Conservation (phyloP, 2,329 filamentous ascomycete genomes). For the Hypoxylon sp. region DNA sequence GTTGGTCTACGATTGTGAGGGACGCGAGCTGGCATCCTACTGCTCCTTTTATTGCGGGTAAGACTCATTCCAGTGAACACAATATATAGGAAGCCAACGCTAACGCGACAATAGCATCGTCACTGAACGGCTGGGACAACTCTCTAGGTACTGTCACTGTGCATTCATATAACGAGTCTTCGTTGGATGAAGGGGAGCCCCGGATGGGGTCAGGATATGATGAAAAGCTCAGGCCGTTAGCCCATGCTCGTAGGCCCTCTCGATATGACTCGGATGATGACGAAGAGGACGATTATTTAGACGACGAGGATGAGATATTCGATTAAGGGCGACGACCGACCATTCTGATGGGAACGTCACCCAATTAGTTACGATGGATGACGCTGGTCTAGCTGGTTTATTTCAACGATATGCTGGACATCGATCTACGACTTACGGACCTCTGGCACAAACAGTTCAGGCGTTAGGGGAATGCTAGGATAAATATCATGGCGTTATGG, state of each 20-base stretch:
- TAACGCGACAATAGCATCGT: conserved; percentile 71
- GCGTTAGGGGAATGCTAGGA: conserved; percentile 6
- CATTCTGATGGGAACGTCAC: conserved; percentile 5
- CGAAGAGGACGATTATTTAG: conserved; percentile 36
- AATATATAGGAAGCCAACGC: background rate
- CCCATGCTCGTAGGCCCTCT: conserved; percentile 1
- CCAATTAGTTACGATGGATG: background rate
- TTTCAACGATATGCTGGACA: conserved; percentile 4
- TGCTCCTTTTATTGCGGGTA: conserved; percentile 81
- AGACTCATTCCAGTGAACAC: conserved; percentile 50
- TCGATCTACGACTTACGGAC: conserved; percentile 19
- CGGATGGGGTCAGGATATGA: conserved; percentile 73
- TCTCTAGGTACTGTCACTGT: conserved; percentile 81
- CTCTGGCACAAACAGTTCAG: conserved; percentile 11
- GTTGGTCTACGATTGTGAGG: conserved; percentile 84
- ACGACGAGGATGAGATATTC: conserved; percentile 22
- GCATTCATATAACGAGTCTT: conserved; percentile 81
- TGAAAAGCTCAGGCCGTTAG: conserved; percentile 65
- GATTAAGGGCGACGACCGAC: background rate
- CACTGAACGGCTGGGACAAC: conserved; percentile 84
- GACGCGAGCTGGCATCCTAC: conserved; percentile 94
- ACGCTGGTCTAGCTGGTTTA: background rate
- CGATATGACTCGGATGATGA: conserved; percentile 20
- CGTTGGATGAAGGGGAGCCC: conserved; percentile 74
- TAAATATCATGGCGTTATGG: conserved; percentile 12